Conservation (phyloP, 257 asterid species). For the Penstemon barbatus region DNA sequence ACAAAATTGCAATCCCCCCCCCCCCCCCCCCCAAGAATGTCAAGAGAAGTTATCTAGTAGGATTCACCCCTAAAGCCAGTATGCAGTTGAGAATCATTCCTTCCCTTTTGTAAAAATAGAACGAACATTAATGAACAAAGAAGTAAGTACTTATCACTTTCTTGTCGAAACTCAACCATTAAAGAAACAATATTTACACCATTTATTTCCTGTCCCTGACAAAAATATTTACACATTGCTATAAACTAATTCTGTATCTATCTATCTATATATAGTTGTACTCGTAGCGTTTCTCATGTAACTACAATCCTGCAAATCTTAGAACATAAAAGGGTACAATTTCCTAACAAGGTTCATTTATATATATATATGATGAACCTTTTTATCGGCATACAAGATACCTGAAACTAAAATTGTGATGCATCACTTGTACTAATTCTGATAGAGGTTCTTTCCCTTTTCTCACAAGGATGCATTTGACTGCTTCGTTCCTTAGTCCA, state of each 20-base stretch:
- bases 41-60: no score
- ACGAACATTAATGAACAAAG: no score
- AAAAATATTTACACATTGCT: neutral
- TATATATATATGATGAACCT: neutral
- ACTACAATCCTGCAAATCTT: conserved; percentile 12
- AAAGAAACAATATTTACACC: neutral
- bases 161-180: neutral
- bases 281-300: neutral
- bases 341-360: neutral
- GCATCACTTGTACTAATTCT: conserved; percentile 51
- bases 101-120: no score
- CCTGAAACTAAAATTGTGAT: conserved; percentile 74
- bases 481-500: conserved; percentile 46
- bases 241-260: no score
- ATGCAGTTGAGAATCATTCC: no score
- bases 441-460: conserved; percentile 49
- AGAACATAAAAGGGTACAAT: conserved; percentile 1
- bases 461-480: conserved; percentile 45
- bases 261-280: neutral
- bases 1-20: no score
- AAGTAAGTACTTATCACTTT: no score
- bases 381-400: conserved; percentile 55
- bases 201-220: conserved; percentile 6
- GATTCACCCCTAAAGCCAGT: no score
- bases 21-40: no score